Percentiles rank a stretch among this genome's conserved stretches.
Conservation (phyloP, 164 flowering plant genomes). For the Magnolia officinalis region DNA sequence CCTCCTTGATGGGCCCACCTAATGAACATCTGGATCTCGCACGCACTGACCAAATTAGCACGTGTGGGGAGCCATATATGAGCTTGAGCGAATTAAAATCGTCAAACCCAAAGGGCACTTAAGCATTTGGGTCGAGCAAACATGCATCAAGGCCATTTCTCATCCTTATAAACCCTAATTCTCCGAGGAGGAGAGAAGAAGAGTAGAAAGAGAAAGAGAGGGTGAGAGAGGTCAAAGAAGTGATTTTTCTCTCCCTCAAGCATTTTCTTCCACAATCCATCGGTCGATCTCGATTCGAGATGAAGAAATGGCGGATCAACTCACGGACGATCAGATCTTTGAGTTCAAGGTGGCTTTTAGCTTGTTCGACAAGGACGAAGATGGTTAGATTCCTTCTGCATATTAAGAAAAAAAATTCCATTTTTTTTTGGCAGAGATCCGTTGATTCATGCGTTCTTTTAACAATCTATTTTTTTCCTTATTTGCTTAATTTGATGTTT, state of each 20-base stretch:
- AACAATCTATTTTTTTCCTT: neutral
- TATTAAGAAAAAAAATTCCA: too few relatives aligned
- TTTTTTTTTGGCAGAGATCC: neutral
- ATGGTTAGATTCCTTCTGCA: conserved; percentile 23
- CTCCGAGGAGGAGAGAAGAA: conserved; percentile 1
- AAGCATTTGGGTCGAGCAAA: neutral
- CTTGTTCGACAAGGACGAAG: conserved; percentile 49
- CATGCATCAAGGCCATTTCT: neutral
- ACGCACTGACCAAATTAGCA: too few relatives aligned
- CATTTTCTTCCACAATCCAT: neutral
- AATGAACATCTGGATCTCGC: too few relatives aligned
- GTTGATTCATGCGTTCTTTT: neutral
- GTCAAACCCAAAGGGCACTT: neutral
- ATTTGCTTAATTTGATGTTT: neutral
- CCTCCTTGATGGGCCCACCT: too few relatives aligned
- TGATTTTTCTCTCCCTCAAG: neutral
- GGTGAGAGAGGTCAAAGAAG: neutral
- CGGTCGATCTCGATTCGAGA: neutral
- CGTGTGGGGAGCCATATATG: too few relatives aligned
- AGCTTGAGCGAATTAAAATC: too few relatives aligned
- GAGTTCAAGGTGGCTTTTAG: conserved; percentile 53
- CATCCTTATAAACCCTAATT: conserved; percentile 20
- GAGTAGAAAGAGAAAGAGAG: too few relatives aligned
- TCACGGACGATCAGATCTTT: conserved; percentile 50
- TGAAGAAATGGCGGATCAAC: conserved; percentile 38